A percentile compares a stretch with the other conserved stretches of the same genome.
Evolutionary conservation across 805 yeast genomes (phyloP).

Genomic region (Suhomyces sp.): DNA sequence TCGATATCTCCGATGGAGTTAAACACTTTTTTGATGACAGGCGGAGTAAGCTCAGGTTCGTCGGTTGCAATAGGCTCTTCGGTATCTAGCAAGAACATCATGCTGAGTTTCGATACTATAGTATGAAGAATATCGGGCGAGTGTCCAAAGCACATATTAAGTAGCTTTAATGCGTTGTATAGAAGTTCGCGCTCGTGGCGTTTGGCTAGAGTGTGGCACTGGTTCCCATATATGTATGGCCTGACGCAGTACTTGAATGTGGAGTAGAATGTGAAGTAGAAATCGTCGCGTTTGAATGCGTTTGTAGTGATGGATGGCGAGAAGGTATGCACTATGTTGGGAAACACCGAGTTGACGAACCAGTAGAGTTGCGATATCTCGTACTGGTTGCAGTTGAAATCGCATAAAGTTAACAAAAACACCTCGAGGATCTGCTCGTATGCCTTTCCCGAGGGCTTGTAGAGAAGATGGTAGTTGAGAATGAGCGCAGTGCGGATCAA

Average conservation of each 20-base stretch:
- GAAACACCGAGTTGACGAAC: conserved; percentile 18
- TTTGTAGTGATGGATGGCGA: not conserved
- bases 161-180: conserved; percentile 15
- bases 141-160: conserved; percentile 9
- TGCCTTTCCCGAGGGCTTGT: not conserved
- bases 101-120: not conserved
- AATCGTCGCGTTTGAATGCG: not conserved
- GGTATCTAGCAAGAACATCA: not conserved
- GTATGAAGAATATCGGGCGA: not conserved
- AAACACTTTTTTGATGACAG: not conserved
- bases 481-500: conserved; percentile 17
- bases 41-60: not conserved
- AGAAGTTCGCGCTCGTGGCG: conserved; percentile 19
- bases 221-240: conserved; percentile 8
- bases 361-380: conserved; percentile 11
- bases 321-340: not conserved
- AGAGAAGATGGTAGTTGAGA: conserved; percentile 10
- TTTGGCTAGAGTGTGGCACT: not conserved
- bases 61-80: not conserved
- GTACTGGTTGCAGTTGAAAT: conserved; percentile 25
- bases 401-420: conserved; percentile 21
- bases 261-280: not conserved
- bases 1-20: conserved; percentile 1
- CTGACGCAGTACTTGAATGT: not conserved
- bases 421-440: conserved; percentile 5